These are phyloP conservation scores for Penicillium oxalicum DNA, from an alignment of 2,329 filamentous ascomycete species.

Conservation along the genomic window DNA sequence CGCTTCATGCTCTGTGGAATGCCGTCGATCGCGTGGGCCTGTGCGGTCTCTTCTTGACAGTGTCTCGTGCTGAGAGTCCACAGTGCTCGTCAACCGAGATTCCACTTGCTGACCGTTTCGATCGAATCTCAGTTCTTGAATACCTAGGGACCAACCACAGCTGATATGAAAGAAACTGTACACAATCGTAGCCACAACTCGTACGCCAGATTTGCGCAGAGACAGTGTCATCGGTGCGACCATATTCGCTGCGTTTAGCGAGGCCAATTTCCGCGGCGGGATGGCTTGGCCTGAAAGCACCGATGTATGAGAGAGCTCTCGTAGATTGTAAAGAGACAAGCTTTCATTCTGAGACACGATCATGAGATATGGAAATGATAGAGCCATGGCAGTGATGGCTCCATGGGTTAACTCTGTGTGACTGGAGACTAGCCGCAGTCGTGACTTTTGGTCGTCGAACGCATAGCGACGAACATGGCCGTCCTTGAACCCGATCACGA, in stretches of 20 bases:
- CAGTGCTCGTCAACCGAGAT: conserved; percentile 37
- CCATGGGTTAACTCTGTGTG: conserved; percentile 60
- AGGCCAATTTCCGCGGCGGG: conserved; percentile 58
- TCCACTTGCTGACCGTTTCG: conserved; percentile 39
- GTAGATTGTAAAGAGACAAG: conserved; percentile 69
- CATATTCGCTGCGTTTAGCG: conserved; percentile 72
- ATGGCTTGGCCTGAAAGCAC: conserved; percentile 11
- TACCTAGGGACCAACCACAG: conserved; percentile 78
- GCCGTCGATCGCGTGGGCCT: conserved; percentile 6
- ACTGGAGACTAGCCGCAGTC: conserved; percentile 49
- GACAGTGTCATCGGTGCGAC: conserved; percentile 76
- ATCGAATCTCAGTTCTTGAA: conserved; percentile 79
- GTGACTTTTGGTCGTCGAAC: conserved; percentile 44
- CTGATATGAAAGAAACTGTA: conserved; percentile 73
- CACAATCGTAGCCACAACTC: conserved; percentile 74
- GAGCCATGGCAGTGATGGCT: conserved; percentile 63
- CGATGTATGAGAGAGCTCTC: conserved; percentile 2
- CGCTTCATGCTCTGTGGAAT: conserved; percentile 20
- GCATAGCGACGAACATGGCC: conserved; percentile 67
- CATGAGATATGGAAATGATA: conserved; percentile 67
- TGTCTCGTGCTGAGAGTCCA: conserved; percentile 34
- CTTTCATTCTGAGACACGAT: conserved; percentile 70
- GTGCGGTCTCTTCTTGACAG: conserved; percentile 9
- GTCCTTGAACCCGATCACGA: conserved; percentile 65
- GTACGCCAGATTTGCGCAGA: conserved; percentile 59